Evolutionary conservation across 2,329 filamentous ascomycete species (phyloP).

Genomic region (Thelonectria blattea): DNA sequence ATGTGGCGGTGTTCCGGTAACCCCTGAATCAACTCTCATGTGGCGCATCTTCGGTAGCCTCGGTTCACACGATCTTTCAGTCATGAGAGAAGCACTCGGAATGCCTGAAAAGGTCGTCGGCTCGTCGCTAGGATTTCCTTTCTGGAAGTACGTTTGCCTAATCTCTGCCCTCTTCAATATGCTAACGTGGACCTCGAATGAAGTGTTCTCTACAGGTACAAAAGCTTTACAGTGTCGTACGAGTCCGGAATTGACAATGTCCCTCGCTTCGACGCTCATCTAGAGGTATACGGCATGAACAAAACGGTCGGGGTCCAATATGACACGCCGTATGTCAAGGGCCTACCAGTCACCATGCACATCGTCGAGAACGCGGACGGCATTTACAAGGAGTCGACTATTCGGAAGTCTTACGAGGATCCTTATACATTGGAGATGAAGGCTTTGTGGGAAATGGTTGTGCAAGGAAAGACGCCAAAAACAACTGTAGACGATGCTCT

Average conservation of each 20-base stretch:
- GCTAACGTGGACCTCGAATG: not conserved
- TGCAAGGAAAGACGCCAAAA: constrained; percentile 37
- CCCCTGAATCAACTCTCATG: not conserved
- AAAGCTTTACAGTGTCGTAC: constrained; percentile 55
- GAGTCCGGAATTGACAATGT: constrained; percentile 60
- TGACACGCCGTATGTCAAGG: constrained; percentile 60
- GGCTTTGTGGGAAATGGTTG: constrained; percentile 30
- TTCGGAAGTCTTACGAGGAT: constrained; percentile 46
- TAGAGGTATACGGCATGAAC: constrained; percentile 55
- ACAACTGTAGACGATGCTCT: constrained; percentile 39
- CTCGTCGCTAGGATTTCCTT: too few species aligned
- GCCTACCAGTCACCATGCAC: constrained; percentile 51
- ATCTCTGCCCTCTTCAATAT: not conserved
- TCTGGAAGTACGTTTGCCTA: too few species aligned
- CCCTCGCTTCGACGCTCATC: constrained; percentile 54
- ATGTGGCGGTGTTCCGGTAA: not conserved
- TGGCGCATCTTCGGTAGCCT: not conserved
- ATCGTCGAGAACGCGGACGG: constrained; percentile 48
- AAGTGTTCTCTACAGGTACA: not conserved
- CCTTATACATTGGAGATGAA: constrained; percentile 42
- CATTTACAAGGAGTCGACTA: constrained; percentile 34
- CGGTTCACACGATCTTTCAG: constrained; percentile 18
- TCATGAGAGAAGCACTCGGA: constrained; percentile 25
- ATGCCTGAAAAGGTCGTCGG: constrained; percentile 12
- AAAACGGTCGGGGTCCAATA: constrained; percentile 60